Base-by-base conservation (phyloP, 257 asterid genomes). In the Forsythia suspensa region DNA sequence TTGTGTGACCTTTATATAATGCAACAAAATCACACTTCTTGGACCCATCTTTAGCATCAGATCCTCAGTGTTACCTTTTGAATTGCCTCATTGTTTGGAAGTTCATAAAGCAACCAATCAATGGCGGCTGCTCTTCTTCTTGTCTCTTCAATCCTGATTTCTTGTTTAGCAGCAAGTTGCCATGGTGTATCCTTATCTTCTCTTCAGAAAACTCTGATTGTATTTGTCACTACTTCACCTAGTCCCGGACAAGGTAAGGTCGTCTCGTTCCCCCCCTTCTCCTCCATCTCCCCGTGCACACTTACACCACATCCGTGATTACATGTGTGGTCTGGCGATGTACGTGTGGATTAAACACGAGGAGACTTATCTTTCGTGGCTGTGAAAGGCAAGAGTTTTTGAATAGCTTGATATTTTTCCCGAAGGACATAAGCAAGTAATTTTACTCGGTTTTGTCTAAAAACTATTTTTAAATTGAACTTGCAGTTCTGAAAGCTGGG, bases 401-500 rank as follows among this genome's bases (percentile, higher is more conserved):
- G 34, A 29, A 29, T 29, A 0, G 0, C 34, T 29, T 29, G 34
- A 29, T 29, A 29, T 29, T 29, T 29, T 1, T 29, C 34, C 34
- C 0, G 34, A 29, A 29, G 34, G 34, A 29, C 34, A 29, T 29
- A 29, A 29, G 34, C 12, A 3, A 8, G 13, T 12, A 42, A 42
- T 0, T 42, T 43, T 9, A 13, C 51, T 43, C 4, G 15, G 51
- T 10, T 42, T 6, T 0, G 13, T 61, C 65, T 12, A 68, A 44
- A 51, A 18, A 48, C 1, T 8, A n/a, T 44, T 15, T 3, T 3
- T 4, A 41, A 57, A 59, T 34, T 21, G 29, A 76, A 18, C n/a
- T 79, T 52, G 76, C 91, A 89, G 96, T 83, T 20, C 16, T 89
- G 42, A 83, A 80, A 79, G 89, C 86, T 44, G 93, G 93, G 37